These are phyloP conservation scores for Lippia alba DNA, from an alignment of 305 asterid genomes.

Conservation along the genomic window DNA sequence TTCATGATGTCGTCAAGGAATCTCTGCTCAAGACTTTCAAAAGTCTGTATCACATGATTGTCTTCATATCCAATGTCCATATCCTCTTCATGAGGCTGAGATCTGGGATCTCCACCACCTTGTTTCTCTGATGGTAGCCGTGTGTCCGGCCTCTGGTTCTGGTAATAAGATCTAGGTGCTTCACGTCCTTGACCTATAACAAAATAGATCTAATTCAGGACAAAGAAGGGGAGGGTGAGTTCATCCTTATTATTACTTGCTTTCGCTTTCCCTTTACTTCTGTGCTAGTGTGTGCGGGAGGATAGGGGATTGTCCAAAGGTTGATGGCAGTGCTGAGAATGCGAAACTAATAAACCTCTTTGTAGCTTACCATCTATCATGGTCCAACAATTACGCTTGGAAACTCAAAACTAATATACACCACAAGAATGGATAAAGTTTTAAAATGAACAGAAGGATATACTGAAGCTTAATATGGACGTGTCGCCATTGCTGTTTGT, in stretches of 20 bases:
- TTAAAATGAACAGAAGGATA: neutral
- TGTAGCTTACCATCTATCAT: neutral
- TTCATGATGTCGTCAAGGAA: constrained; percentile 84
- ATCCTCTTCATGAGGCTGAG: constrained; percentile 78
- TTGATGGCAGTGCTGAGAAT: neutral
- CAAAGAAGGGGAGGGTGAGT: neutral
- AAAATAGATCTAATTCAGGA: constrained; percentile 24
- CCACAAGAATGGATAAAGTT: neutral
- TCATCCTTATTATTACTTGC: neutral
- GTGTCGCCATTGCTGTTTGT: neutral
- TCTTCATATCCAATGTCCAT: constrained; percentile 83
- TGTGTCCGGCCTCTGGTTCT: constrained; percentile 76
- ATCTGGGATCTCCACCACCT: constrained; percentile 69
- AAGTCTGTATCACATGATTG: constrained; percentile 48
- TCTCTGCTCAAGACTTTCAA: constrained; percentile 86
- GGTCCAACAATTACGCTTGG: neutral
- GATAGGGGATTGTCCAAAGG: neutral
- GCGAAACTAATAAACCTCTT: neutral
- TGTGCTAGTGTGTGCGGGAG: neutral
- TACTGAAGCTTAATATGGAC: neutral
- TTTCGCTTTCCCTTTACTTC: neutral
- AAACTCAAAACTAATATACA: neutral
- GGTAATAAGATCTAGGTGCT: constrained; percentile 77
- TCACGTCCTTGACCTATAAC: constrained; percentile 74
- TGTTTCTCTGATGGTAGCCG: constrained; percentile 69